Base-by-base conservation (phyloP, 2,329 filamentous ascomycete genomes). In the Fusarium burgessii region DNA sequence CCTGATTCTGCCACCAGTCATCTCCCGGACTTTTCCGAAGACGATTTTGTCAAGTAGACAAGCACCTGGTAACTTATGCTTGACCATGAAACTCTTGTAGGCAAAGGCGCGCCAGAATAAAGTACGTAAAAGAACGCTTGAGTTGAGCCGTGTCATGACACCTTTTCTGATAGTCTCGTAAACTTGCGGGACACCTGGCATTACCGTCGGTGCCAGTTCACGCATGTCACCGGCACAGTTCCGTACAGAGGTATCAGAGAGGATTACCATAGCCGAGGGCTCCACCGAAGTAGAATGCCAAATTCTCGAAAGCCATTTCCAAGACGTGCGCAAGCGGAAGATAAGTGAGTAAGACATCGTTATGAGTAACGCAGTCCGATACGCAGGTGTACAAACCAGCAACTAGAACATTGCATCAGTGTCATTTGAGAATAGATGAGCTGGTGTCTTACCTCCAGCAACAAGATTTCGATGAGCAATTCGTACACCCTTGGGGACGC, bases 151-250 rank as follows among this genome's bases (percentile, higher is more conserved):
- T 75, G 84, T 82, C 73, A 95, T 84, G 76, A 99, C 92, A 54
- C 96, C 95, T 85, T 98, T 99, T 85, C 94, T 95, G 75, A 99
- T 92, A 1, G 93, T 94, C 83, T 99, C 96, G 93, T 95, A 99
- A 32, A 98, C 92, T 60, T 97, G 94, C 0, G 96, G 96, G 3
- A 99, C 96, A 78, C 96, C 96, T 27, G 97, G 92, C 79, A 99
- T 88, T 78, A 97, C 88, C 1, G 94, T 97, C 1, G 96, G 96
- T 72, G 88, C 88, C 77, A 98, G 91, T 77, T 97, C 94, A 62
- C 92, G 92, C 82, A 98, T 97, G 74, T 99, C 96, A 72, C 96
- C 95, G 70, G 91, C 90, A 84, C 93, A 98, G 80, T 98, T 96
- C 70, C 91, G 90, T 80, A 97, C 92, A 11, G 92, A 96, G 3